A percentile compares a stretch with the other conserved stretches of the same genome.
Evolutionary conservation across 805 yeast species (phyloP).

Genomic region (Priceomyces medius): DNA sequence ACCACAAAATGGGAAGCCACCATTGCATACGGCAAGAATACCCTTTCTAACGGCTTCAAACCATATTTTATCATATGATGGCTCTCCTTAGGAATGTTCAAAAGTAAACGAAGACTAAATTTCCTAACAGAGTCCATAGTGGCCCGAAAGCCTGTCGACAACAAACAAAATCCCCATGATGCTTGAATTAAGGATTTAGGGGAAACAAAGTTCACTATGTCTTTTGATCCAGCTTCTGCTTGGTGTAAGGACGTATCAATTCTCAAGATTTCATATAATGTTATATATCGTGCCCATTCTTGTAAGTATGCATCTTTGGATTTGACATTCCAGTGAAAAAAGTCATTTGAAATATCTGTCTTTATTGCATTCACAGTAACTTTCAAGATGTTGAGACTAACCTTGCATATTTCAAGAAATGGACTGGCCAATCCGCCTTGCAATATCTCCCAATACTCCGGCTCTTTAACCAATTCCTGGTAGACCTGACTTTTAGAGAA

Average conservation of each 20-base stretch:
- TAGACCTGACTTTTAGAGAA: conserved; percentile 15
- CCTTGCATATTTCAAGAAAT: conserved; percentile 68
- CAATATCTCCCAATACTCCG: conserved; percentile 54
- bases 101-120: conserved; percentile 55
- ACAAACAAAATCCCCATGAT: conserved; percentile 70
- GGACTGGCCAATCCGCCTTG: conserved; percentile 55
- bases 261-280: conserved; percentile 77
- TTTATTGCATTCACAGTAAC: conserved; percentile 52
- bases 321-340: conserved; percentile 46
- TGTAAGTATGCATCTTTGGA: conserved; percentile 30
- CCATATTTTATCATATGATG: conserved; percentile 36
- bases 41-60: conserved; percentile 44
- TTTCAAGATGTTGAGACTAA: conserved; percentile 63
- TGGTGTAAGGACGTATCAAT: conserved; percentile 86
- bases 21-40: conserved; percentile 59
- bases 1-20: conserved; percentile 61
- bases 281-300: conserved; percentile 71
- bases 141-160: conserved; percentile 73
- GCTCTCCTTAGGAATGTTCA: conserved; percentile 48
- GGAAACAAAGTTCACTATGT: conserved; percentile 54
- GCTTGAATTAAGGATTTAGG: conserved; percentile 54
- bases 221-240: conserved; percentile 70
- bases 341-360: conserved; percentile 29
- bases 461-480: conserved; percentile 22
- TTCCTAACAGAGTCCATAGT: conserved; percentile 76